Percentiles rank a stretch among this genome's conserved stretches.
These are phyloP conservation scores for Solanum acaule DNA, from an alignment of 257 asterid species.

Conservation along the genomic window DNA sequence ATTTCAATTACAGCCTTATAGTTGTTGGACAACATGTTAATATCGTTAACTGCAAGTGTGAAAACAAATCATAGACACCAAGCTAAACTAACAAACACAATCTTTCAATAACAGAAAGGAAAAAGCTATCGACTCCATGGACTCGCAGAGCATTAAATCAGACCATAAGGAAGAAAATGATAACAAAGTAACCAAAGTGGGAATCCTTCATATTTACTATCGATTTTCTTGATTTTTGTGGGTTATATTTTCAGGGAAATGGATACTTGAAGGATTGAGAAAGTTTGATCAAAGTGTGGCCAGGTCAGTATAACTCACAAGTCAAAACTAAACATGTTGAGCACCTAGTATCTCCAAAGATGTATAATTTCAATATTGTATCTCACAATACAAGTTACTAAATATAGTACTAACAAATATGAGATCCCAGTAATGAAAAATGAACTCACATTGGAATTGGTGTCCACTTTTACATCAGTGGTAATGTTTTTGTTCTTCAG, in stretches of 20 bases:
- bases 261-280: not conserved
- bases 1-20: not conserved
- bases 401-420: not conserved
- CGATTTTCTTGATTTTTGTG: not conserved
- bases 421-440: not conserved
- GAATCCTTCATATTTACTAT: not conserved
- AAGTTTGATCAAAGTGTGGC: not conserved
- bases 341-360: not conserved
- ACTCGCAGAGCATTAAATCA: not conserved
- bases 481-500: conserved; percentile 53
- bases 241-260: not conserved
- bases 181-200: not conserved
- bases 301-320: not conserved
- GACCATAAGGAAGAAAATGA: not conserved
- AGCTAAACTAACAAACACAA: not conserved
- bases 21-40: not conserved
- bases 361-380: not conserved
- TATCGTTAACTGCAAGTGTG: not conserved
- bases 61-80: not conserved
- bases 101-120: not conserved
- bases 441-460: conserved; percentile 44
- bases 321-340: not conserved
- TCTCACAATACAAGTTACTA: not conserved
- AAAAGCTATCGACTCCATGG: not conserved
- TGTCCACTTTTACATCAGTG: conserved; percentile 54